Conservation (phyloP, 1,139 yeast genomes). For the Taphrina sp. region DNA sequence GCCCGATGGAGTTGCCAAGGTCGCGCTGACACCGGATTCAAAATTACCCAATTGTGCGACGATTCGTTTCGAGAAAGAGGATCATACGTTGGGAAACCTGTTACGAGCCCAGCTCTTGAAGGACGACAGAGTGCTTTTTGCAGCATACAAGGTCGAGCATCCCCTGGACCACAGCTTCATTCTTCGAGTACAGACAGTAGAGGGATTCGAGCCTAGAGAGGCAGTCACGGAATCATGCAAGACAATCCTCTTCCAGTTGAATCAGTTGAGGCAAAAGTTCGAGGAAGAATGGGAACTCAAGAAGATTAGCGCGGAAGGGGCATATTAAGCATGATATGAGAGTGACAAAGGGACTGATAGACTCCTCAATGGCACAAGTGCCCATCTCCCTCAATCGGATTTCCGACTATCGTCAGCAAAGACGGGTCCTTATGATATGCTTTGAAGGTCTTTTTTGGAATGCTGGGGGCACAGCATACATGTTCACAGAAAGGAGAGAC, state of each 20-base stretch:
- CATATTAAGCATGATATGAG: too few species aligned
- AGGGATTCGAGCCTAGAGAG: slow-evolving; percentile 85
- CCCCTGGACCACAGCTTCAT: slow-evolving; percentile 94
- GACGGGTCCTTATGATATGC: too few species aligned
- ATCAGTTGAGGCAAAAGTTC: slow-evolving; percentile 69
- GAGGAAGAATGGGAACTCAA: slow-evolving; percentile 91
- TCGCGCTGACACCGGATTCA: slow-evolving; percentile 87
- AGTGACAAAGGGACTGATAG: too few species aligned
- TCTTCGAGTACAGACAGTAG: slow-evolving; percentile 92
- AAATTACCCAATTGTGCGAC: slow-evolving; percentile 94
- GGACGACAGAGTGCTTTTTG: slow-evolving; percentile 84
- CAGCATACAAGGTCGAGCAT: slow-evolving; percentile 96
- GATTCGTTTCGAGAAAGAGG: slow-evolving; percentile 91
- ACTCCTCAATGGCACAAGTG: too few species aligned
- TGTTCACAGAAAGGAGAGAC: too few species aligned
- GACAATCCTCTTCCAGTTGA: slow-evolving; percentile 74
- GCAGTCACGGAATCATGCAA: slow-evolving; percentile 90
- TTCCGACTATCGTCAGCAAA: too few species aligned
- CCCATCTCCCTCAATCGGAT: too few species aligned
- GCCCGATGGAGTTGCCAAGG: slow-evolving; percentile 86
- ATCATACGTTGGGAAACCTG: slow-evolving; percentile 90
- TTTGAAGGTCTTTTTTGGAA: too few species aligned
- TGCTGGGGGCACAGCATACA: too few species aligned
- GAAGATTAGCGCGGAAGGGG: slow-evolving; percentile 40
- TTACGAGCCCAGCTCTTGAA: slow-evolving; percentile 68